These are phyloP conservation scores for Talaromyces liani DNA, from an alignment of 495 filamentous ascomycete genomes.

Conservation along the genomic window DNA sequence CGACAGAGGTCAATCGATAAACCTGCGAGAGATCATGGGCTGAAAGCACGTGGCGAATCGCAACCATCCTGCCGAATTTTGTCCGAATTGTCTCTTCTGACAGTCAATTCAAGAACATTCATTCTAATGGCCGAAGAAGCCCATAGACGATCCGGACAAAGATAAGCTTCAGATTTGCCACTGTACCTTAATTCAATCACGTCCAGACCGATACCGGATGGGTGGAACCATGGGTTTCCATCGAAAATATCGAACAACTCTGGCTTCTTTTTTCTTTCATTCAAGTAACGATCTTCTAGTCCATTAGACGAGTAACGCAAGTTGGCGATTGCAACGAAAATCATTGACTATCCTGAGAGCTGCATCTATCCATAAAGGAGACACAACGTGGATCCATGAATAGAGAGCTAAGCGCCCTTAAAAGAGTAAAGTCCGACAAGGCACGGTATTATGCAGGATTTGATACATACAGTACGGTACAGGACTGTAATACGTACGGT, in stretches of 20 bases:
- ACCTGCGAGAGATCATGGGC: not conserved
- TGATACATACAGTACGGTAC: not conserved
- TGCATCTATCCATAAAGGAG: not conserved
- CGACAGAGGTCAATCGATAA: not conserved
- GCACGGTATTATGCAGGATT: not conserved
- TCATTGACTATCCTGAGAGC: not conserved
- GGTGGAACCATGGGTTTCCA: not conserved
- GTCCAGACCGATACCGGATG: not conserved
- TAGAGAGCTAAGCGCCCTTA: not conserved
- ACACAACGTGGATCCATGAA: not conserved
- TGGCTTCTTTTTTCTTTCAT: not conserved
- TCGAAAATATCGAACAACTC: not conserved
- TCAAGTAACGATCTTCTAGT: not conserved
- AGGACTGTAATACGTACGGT: not conserved
- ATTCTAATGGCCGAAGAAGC: not conserved
- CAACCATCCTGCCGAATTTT: not conserved
- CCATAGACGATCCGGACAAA: not conserved
- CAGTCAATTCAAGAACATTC: not conserved
- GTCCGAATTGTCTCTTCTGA: not conserved
- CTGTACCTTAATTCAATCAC: constrained; percentile 1
- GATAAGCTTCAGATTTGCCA: not conserved
- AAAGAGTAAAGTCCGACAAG: not conserved
- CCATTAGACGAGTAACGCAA: not conserved
- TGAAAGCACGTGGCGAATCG: not conserved
- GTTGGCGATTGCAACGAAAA: not conserved